Evolutionary conservation across 1,139 yeast genomes (phyloP), one percentile per base, ranked within the genome.

Genomic region (Nadsonia starkeyi-henricii): DNA sequence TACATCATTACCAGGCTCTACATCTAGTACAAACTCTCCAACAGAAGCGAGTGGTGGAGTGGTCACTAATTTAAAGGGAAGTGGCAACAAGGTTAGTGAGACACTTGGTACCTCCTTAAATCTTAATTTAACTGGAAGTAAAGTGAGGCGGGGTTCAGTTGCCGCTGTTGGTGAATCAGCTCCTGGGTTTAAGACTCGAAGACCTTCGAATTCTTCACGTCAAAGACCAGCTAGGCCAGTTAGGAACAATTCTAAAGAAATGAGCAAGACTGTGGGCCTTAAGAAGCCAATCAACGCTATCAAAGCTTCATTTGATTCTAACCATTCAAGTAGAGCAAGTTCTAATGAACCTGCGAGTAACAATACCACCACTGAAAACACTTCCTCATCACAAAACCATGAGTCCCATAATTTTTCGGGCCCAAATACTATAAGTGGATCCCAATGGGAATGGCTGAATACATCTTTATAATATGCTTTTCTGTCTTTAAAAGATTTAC

Each of bases 391-490:
- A 5, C 23, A 23, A n/a, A 15, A n/a, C 9, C 15, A n/a, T 23
- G 30, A 20, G 15, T 39, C 46, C 9, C 18, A 47, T 26, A 28
- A 20, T 33, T 46, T 43, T n/a, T 20, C 36, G 17, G 36, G 37
- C 42, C 28, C 45, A 21, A 42, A 37, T 18, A 49, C 46, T 21
- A 48, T 47, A 47, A 49, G 44, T 43, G 53, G 52, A 2, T 58
- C 55, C 30, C 65, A 62, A 46, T 62, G 66, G 66, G 66, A 62
- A 42, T 62, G 66, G 66, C 47, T 62, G 42, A 60, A 65, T 15
- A 62, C 62, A 65, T 59, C 64, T 4, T 51, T 62, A 12, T 20
- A 43, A 28, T 41, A 18, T 41, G 19, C 15, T 21, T 45, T 28
- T 41, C 41, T 20, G 45, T n/a, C 26, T 44, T 39, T 2, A 39